These are phyloP conservation scores for Acanthamoeba royreba DNA, from an alignment of 208 protist species.

Conservation along the genomic window DNA sequence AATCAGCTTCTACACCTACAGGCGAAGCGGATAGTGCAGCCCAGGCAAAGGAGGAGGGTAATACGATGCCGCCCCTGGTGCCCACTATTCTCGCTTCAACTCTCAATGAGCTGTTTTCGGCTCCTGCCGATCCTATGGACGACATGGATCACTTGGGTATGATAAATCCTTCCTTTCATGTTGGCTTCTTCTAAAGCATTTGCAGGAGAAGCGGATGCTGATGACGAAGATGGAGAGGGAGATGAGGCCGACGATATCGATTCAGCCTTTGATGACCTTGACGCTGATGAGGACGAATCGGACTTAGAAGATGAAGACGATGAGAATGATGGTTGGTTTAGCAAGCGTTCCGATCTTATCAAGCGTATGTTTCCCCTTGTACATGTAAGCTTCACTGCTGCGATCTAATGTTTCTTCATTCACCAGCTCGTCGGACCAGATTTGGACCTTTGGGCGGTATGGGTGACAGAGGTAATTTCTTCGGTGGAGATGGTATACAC, in stretches of 20 bases:
- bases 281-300: neutral
- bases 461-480: neutral
- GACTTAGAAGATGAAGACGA: neutral
- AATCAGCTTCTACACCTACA: neutral
- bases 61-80: neutral
- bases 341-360: neutral
- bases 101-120: neutral
- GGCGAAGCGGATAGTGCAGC: too few relatives aligned
- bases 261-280: neutral
- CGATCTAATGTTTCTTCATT: neutral
- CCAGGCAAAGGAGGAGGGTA: too few relatives aligned
- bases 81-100: neutral
- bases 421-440: neutral
- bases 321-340: neutral
- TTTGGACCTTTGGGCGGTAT: neutral
- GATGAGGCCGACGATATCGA: neutral
- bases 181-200: too few relatives aligned
- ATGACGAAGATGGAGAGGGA: neutral
- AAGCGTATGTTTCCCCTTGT: neutral
- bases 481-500: neutral
- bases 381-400: neutral
- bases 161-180: too few relatives aligned
- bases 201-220: neutral
- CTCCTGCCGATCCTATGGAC: too few relatives aligned
- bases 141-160: too few relatives aligned